Evolutionary conservation across 192 early-diverging fungal genomes (phyloP).

Genomic region (Podila minutissima): DNA sequence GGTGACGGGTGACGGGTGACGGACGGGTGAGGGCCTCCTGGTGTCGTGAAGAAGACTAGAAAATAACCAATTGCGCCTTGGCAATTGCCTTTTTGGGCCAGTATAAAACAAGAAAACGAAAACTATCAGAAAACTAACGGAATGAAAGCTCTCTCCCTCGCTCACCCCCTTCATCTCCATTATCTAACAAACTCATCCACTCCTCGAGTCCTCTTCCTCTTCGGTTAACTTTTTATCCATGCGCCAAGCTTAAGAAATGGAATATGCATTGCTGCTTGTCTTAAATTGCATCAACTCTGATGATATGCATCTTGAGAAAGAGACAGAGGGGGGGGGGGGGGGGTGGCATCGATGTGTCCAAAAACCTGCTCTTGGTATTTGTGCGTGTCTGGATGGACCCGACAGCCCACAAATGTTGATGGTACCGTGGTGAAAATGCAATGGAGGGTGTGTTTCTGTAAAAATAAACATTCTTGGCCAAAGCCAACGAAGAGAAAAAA

Average conservation of each 20-base stretch:
- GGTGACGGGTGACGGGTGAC: too few relatives aligned
- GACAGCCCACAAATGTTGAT: too few relatives aligned
- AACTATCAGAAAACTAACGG: background rate
- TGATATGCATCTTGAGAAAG: too few relatives aligned
- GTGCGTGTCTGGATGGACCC: too few relatives aligned
- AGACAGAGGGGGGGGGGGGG: too few relatives aligned
- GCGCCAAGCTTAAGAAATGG: background rate
- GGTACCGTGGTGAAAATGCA: too few relatives aligned
- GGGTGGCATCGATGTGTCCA: too few relatives aligned
- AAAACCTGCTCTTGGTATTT: too few relatives aligned
- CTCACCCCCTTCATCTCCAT: background rate
- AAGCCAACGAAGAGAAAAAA: too few relatives aligned
- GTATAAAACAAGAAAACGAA: background rate
- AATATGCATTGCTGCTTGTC: background rate
- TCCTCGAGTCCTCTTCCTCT: background rate
- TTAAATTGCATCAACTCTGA: background rate
- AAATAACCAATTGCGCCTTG: background rate
- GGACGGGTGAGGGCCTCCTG: too few relatives aligned
- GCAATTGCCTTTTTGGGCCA: constrained; percentile 15
- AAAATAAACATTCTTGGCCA: too few relatives aligned
- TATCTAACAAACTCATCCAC: background rate
- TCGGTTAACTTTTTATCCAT: background rate
- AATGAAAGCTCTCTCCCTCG: background rate
- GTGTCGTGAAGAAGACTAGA: background rate
- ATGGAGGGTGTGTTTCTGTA: too few relatives aligned